Base-by-base conservation (phyloP, 495 filamentous ascomycete species). In the Daldinia bambusicola region DNA sequence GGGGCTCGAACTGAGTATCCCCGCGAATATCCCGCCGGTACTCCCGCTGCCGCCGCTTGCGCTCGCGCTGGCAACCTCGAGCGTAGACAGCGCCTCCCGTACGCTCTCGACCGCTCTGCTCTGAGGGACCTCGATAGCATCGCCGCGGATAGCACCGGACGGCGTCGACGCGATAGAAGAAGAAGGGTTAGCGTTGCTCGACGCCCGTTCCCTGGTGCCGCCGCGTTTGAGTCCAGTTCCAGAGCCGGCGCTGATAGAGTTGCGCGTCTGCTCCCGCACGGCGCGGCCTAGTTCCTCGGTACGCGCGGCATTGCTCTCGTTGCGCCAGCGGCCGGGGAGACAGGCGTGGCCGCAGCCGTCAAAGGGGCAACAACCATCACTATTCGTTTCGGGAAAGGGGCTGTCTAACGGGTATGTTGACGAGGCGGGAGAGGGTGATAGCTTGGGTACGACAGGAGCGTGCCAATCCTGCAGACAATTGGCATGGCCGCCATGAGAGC, bases 331-430 rank as follows among this genome's bases (percentile, higher is more conserved):
- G 0, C 90, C 89, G 2, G 91, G 89, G 5, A 90, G 83, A 67
- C 91, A 94, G 58, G 90, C 89, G 69, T 93, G 91, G 31, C 89
- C 83, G 74, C 91, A 94, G 7, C 90, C 91, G 45, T 89, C 85
- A 22, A 90, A 85, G 14, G 92, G 89, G 74, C 92, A 94, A 53
- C 84, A 89, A n/a, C 91, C 91, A 64, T 89, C 90, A 63, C 84
- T 89, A 22, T 77, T 74, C 3, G 75, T 77, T 45, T 75, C 72
- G 2, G 75, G 75, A 31, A 84, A 83, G 14, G 83, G 80, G 16
- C 78, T 63, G 41, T 85, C 85, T 50, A 74, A 56, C 5, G 63
- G 31, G 30, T 40, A 72, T 26, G 66, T 63, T 0, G 53, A 55
- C 1, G 58, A 66, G 10, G 12, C 41, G 2, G 62, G 26, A 9